Evolutionary conservation across 768 basidiomycete genomes (phyloP).

Genomic region (Nidularia sp.): DNA sequence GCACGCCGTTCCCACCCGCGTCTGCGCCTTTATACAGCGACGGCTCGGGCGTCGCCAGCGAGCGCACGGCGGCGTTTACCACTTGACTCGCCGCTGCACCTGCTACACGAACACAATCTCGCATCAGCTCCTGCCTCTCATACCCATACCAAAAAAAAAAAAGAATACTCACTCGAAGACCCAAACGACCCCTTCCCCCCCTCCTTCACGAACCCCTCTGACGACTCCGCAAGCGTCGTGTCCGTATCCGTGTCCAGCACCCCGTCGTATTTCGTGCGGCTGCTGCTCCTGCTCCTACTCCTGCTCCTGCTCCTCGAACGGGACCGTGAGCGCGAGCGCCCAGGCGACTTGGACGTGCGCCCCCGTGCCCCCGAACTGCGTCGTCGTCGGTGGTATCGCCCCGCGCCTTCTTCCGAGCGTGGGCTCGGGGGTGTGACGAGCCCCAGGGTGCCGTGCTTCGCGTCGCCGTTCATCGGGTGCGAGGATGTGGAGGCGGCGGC

Average conservation of each 20-base stretch:
- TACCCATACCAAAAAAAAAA: too few species aligned
- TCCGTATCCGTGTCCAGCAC: constrained; percentile 17
- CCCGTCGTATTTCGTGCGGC: neutral
- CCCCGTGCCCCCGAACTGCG: constrained; percentile 26
- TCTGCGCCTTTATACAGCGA: neutral
- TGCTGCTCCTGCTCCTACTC: constrained; percentile 7
- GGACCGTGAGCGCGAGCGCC: constrained; percentile 17
- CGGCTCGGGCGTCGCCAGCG: constrained; percentile 20
- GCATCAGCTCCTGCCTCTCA: too few species aligned
- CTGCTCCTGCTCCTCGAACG: constrained; percentile 14
- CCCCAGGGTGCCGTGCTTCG: constrained; percentile 35
- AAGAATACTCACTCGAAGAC: too few species aligned
- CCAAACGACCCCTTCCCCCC: constrained; percentile 1
- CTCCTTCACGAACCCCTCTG: constrained; percentile 16
- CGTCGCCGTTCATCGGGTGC: constrained; percentile 29
- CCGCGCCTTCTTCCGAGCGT: constrained; percentile 59
- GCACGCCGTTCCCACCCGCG: neutral
- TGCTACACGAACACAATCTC: too few species aligned
- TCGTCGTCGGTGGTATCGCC: constrained; percentile 37
- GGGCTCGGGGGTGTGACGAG: constrained; percentile 78
- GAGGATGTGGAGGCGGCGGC: constrained; percentile 35
- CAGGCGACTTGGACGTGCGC: constrained; percentile 24
- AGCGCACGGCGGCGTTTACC: neutral
- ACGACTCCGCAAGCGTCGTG: constrained; percentile 16
- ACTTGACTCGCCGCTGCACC: too few species aligned